Evolutionary conservation across 306 rosid species (phyloP), one percentile per base, ranked within the genome.

Genomic region (Prunus mume): DNA sequence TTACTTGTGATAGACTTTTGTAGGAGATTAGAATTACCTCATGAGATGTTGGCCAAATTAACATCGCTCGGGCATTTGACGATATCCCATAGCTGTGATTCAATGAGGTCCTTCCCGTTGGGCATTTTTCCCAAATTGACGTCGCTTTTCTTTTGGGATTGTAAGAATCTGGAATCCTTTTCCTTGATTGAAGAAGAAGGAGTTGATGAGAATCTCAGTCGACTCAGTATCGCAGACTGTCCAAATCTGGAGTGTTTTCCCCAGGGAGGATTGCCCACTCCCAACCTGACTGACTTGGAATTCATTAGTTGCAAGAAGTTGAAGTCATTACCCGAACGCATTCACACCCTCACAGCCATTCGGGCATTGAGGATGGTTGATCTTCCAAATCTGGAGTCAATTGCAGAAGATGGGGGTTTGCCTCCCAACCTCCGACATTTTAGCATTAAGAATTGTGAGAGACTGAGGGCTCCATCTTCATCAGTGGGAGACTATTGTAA

Each of bases 371-470:
- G 25, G 25, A 24, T 24, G 25, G 25, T 24, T 24, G 25, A 2
- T 27, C 28, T 27, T 28, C 30, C 30, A 28, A 28, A 28, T 28
- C 30, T 28, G 30, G 30, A 28, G 30, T 28, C 30, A 28, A 28
- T 28, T 28, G 30, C 30, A 28, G 30, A 28, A 28, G 30, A 28
- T 28, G 30, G 30, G 30, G 30, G 28, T 27, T 27, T 27, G 28
- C 28, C 28, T 27, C 28, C 28, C 28, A 27, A 27, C 3, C 28
- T 58, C 20, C 14, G 11, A 56, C 0, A 2, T 19, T 56, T 56
- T 56, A 0, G 0, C 0, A 20, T 56, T 5, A 0, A 0, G 0
- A 0, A 0, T 20, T 56, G 27, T 58, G 18, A 12, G 17, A 58
- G 24, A 12, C 64, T 12, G 64, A 24, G 0, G 32, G 17, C 64